Percentiles rank a stretch among this genome's conserved stretches.
Evolutionary conservation across 106 monocot genomes (phyloP).

Genomic region (Phalaenopsis aphrodite): DNA sequence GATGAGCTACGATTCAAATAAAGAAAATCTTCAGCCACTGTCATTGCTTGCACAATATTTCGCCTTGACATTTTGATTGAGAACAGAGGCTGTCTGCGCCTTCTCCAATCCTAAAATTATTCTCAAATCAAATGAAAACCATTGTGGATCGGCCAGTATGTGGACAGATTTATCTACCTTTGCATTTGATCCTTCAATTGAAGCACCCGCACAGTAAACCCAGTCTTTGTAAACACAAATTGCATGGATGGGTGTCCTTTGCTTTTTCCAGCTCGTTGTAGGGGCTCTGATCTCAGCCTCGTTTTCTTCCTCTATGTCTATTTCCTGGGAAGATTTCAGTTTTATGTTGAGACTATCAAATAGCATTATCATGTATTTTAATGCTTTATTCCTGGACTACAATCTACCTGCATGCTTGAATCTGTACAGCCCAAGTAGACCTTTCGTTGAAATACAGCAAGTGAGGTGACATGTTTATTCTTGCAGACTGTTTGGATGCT

Average conservation of each 20-base stretch:
- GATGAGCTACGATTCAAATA: slow-evolving; percentile 67
- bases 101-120: slow-evolving; percentile 66
- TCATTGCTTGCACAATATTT: slow-evolving; percentile 59
- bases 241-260: slow-evolving; percentile 52
- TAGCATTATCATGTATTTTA: not conserved
- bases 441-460: slow-evolving; percentile 53
- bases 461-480: slow-evolving; percentile 45
- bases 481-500: slow-evolving; percentile 53
- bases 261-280: slow-evolving; percentile 49
- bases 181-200: slow-evolving; percentile 59
- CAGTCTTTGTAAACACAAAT: slow-evolving; percentile 54
- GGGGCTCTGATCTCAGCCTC: slow-evolving; percentile 62
- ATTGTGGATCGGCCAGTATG: too few species aligned
- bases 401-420: slow-evolving; percentile 81
- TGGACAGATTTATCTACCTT: slow-evolving; percentile 39
- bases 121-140: slow-evolving; percentile 15
- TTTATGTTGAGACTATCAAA: not conserved
- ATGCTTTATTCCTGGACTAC: not conserved
- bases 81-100: slow-evolving; percentile 32
- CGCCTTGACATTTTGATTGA: slow-evolving; percentile 38
- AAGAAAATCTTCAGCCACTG: slow-evolving; percentile 80
- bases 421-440: slow-evolving; percentile 73
- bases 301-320: slow-evolving; percentile 42
- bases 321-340: slow-evolving; percentile 39
- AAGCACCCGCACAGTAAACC: slow-evolving; percentile 60